phyloP scores from a whole-genome alignment of 495 filamentous ascomycete genomes.

The Evernia prunastri region DNA sequence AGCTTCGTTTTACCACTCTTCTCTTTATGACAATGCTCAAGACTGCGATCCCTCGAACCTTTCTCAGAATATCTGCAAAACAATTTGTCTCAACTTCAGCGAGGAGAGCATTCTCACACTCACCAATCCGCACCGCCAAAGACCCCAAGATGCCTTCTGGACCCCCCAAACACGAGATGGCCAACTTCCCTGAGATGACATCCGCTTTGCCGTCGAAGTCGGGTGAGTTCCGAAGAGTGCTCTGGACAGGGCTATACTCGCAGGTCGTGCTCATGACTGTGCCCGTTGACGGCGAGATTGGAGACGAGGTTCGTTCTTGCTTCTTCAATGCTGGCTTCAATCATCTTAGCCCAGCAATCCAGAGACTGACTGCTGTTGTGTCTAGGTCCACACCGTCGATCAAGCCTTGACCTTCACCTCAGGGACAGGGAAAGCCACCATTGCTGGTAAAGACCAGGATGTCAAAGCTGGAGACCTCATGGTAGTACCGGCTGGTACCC shows the following conservation, averaged over 20 bases:
- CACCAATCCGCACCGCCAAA: conserved; percentile 25
- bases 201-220: conserved; percentile 44
- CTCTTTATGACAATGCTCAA: conserved; percentile 8
- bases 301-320: conserved; percentile 47
- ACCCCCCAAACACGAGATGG: conserved; percentile 52
- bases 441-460: conserved; percentile 52
- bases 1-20: background rate
- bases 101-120: conserved; percentile 23
- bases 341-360: background rate
- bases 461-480: conserved; percentile 55
- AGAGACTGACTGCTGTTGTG: background rate
- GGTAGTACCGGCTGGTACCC: conserved; percentile 57
- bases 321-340: background rate
- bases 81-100: background rate
- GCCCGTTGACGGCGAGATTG: conserved; percentile 57
- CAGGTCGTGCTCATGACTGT: conserved; percentile 61
- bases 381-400: conserved; percentile 48
- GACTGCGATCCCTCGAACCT: background rate
- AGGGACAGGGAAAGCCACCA: conserved; percentile 49
- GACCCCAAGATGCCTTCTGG: conserved; percentile 31
- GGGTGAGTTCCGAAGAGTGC: conserved; percentile 52
- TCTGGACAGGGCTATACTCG: conserved; percentile 57
- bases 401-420: conserved; percentile 59
- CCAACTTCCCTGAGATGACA: conserved; percentile 50
- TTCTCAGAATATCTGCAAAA: background rate